Base-by-base conservation (phyloP, 805 yeast genomes). In the Myxozyma mucilagina region DNA sequence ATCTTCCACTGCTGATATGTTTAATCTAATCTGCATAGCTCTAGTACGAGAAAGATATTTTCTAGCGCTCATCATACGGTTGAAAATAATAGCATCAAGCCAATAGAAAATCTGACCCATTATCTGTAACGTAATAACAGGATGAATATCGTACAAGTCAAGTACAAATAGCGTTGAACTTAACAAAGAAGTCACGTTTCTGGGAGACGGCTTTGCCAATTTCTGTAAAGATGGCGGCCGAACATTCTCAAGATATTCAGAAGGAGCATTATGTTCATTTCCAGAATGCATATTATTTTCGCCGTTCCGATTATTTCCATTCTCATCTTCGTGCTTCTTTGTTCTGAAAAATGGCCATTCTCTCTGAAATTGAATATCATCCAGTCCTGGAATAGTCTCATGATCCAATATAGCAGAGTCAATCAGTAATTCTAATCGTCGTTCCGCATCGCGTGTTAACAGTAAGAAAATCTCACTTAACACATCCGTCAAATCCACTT, bases 11-110 rank as follows among this genome's bases (percentile, higher is more conserved):
- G 88, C 82, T 0, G 97, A 90, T 9, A 94, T 70, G 69, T 94
- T 94, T 57, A 94, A 80, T 57, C 97, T 79, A 49, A 94, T 86
- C 71, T 94, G 98, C 74, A 94, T 84, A 0, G 97, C 98, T 64
- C 86, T 83, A 0, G 90, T 81, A 61, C 99, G 81, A 0, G 96
- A 84, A 53, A 88, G 79, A 67, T 87, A 87, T 68, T 83, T 87
- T 35, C 87, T 84, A 64, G 83, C 85, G 20, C 84, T 78, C 55
- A 92, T 72, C 24, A 91, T 79, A 53, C 85, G 79, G 72, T 93
- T 92, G 76, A 93, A 92, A 20, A 91, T 68, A 2, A 82, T 80
- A 9, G 86, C 77, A 9, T 91, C 85, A 29, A 91, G 76, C 87
- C 92, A 91, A 72, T 87, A 87, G 53, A 91, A 80, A 2, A 92